Evolutionary conservation across 331 rosid species (phyloP).

Genomic region (Phaseolus coccineus): DNA sequence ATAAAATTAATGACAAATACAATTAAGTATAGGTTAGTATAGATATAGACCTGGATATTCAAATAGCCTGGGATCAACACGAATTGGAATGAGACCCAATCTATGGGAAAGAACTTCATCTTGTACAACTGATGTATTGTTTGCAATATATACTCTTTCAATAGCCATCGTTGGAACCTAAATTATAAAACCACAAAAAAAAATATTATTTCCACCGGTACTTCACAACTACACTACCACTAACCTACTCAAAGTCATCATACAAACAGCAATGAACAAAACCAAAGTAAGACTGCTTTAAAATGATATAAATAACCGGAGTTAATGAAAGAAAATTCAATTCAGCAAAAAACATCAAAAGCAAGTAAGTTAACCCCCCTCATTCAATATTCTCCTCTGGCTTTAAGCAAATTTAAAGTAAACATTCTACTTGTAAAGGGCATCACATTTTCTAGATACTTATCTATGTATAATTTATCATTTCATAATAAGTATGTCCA

Average conservation of each 20-base stretch:
- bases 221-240: not conserved
- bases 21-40: slow-evolving; percentile 13
- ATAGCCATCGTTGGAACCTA: slow-evolving; percentile 99
- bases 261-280: slow-evolving; percentile 14
- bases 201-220: slow-evolving; percentile 34
- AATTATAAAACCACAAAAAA: slow-evolving; percentile 20
- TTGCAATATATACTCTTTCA: slow-evolving; percentile 87
- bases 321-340: slow-evolving; percentile 9
- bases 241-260: slow-evolving; percentile 22
- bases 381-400: not conserved
- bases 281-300: not conserved
- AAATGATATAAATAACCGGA: not conserved
- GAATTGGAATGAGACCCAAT: slow-evolving; percentile 91
- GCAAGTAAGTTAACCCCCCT: not conserved
- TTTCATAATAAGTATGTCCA: not conserved
- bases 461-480: not conserved
- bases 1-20: slow-evolving; percentile 26
- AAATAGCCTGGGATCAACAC: slow-evolving; percentile 88
- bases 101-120: slow-evolving; percentile 98
- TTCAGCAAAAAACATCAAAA: not conserved
- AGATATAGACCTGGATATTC: slow-evolving; percentile 77
- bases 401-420: not conserved
- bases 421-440: not conserved
- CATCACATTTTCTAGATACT: not conserved
- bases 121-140: slow-evolving; percentile 85